Evolutionary conservation across 129 eudicot species (phyloP).

Genomic region (sunflower (Helianthus annuus)): DNA sequence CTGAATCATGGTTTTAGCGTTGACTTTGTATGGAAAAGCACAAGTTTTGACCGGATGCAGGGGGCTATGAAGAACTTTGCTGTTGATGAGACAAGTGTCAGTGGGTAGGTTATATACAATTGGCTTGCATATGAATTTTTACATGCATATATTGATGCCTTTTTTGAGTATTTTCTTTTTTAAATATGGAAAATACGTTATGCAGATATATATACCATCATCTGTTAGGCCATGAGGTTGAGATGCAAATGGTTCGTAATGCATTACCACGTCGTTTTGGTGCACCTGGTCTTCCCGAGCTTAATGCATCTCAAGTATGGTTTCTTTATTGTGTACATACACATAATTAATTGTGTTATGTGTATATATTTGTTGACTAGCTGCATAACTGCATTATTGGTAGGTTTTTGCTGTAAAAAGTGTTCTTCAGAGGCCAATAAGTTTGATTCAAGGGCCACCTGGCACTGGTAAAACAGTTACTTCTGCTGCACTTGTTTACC

Average conservation of each 20-base stretch:
- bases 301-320: slow-evolving; percentile 84
- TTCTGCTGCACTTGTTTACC: slow-evolving; percentile 81
- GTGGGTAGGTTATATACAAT: slow-evolving; percentile 62
- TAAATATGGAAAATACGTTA: neutral
- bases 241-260: slow-evolving; percentile 88
- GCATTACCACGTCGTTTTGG: slow-evolving; percentile 85
- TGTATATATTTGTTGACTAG: neutral
- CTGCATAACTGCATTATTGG: slow-evolving; percentile 8
- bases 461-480: slow-evolving; percentile 81
- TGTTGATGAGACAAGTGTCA: slow-evolving; percentile 96
- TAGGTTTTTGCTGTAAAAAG: slow-evolving; percentile 76
- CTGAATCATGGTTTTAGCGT: slow-evolving; percentile 83
- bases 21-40: slow-evolving; percentile 97
- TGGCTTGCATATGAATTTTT: slow-evolving; percentile 9
- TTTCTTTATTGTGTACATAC: neutral
- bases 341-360: neutral
- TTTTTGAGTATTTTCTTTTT: neutral
- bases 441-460: slow-evolving; percentile 75
- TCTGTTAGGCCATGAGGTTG: slow-evolving; percentile 85
- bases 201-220: slow-evolving; percentile 80
- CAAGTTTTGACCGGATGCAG: slow-evolving; percentile 98
- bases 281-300: slow-evolving; percentile 93
- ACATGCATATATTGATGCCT: neutral
- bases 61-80: slow-evolving; percentile 93
- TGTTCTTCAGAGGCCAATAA: slow-evolving; percentile 75